A percentile compares a stretch with the other conserved stretches of the same genome.
These are phyloP conservation scores for Wickerhamomyces chambardii DNA, from an alignment of 805 yeast genomes.

Conservation along the genomic window DNA sequence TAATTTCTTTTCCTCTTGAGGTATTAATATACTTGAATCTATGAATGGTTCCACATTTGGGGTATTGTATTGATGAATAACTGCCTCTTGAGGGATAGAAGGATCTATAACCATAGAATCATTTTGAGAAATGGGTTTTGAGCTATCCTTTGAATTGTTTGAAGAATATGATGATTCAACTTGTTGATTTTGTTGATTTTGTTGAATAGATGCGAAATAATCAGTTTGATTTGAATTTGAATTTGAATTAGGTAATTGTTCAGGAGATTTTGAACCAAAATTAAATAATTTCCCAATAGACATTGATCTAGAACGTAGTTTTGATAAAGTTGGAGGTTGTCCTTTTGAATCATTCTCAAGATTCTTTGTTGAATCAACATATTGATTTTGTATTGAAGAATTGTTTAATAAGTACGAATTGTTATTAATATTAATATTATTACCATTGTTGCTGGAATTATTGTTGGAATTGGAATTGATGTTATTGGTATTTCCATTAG, in stretches of 20 bases:
- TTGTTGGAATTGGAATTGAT: too few relatives aligned
- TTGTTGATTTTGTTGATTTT: neutral
- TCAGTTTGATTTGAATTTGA: too few relatives aligned
- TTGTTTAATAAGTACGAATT: too few relatives aligned
- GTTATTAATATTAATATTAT: too few relatives aligned
- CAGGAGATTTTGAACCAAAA: slow-evolving; percentile 20
- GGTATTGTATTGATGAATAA: neutral
- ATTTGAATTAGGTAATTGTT: slow-evolving; percentile 5
- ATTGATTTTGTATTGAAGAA: too few relatives aligned
- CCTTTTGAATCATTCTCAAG: too few relatives aligned
- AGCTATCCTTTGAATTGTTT: neutral
- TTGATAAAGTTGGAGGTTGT: slow-evolving; percentile 7
- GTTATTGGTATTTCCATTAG: too few relatives aligned
- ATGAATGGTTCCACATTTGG: neutral
- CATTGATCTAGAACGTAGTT: slow-evolving; percentile 29
- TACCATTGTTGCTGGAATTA: too few relatives aligned
- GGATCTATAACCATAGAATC: neutral
- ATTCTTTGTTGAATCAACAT: too few relatives aligned
- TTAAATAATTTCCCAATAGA: slow-evolving; percentile 30
- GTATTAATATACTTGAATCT: neutral
- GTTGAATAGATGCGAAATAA: neutral
- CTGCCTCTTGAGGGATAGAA: neutral
- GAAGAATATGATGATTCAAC: neutral
- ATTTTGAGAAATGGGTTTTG: too few relatives aligned
- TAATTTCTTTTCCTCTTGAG: slow-evolving; percentile 7